These are phyloP conservation scores for Annulohypoxylon moriforme DNA, from an alignment of 495 filamentous ascomycete species.

Conservation along the genomic window DNA sequence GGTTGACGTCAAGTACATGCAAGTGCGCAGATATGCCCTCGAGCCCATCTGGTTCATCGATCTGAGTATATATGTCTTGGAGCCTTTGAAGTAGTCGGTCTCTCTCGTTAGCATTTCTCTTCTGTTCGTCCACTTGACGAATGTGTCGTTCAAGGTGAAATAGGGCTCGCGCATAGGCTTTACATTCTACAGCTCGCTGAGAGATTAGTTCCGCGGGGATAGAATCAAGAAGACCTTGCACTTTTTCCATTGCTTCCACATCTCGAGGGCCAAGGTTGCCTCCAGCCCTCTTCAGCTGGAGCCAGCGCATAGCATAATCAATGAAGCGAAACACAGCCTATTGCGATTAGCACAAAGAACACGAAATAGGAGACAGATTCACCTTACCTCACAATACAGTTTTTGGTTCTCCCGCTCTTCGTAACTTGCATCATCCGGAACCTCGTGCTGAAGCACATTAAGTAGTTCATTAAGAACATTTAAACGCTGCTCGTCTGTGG, in stretches of 20 bases:
- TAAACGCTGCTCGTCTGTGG: constrained; percentile 70
- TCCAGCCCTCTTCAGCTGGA: constrained; percentile 76
- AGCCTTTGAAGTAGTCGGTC: constrained; percentile 76
- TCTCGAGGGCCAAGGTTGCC: constrained; percentile 50
- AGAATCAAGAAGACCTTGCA: constrained; percentile 61
- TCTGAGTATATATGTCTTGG: constrained; percentile 94
- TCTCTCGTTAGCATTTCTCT: constrained; percentile 54
- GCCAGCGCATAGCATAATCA: constrained; percentile 91
- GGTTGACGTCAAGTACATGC: constrained; percentile 83
- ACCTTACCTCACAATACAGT: constrained; percentile 81
- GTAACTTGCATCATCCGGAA: constrained; percentile 62
- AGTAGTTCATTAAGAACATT: constrained; percentile 77
- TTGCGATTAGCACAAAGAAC: background rate
- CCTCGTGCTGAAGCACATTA: constrained; percentile 72
- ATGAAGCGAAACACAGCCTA: constrained; percentile 90
- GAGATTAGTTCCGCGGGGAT: constrained; percentile 91
- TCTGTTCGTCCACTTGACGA: constrained; percentile 56
- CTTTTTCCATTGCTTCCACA: constrained; percentile 50
- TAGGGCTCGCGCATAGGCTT: constrained; percentile 88
- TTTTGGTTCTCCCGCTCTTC: constrained; percentile 75
- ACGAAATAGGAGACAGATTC: background rate
- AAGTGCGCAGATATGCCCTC: constrained; percentile 92
- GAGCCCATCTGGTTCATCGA: constrained; percentile 97
- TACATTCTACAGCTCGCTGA: constrained; percentile 86
- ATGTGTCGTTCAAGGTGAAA: constrained; percentile 96